Evolutionary conservation across 1,284 basidiomycete species (phyloP).

Genomic region (Tetrapyrgos nigripes): DNA sequence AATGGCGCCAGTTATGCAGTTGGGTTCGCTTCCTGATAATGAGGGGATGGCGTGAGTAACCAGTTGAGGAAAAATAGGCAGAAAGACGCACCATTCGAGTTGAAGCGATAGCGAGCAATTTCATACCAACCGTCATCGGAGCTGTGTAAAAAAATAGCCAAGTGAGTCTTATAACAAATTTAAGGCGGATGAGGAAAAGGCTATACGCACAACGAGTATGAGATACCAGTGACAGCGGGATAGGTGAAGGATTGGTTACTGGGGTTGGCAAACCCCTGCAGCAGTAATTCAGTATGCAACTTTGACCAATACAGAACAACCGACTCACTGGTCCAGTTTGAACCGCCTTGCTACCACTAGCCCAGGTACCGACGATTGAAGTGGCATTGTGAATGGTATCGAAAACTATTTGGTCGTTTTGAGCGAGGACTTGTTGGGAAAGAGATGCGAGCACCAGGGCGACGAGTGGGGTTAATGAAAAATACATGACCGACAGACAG

Average conservation of each 20-base stretch:
- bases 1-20: constrained; percentile 85
- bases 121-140: constrained; percentile 82
- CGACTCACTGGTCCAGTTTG: constrained; percentile 82
- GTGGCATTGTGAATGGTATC: constrained; percentile 62
- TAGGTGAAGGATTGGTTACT: constrained; percentile 82
- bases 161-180: neutral
- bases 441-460: constrained; percentile 49
- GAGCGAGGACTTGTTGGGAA: constrained; percentile 40
- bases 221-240: constrained; percentile 83
- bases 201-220: constrained; percentile 85
- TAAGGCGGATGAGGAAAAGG: constrained; percentile 1
- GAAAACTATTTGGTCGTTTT: constrained; percentile 35
- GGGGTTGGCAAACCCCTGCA: constrained; percentile 84
- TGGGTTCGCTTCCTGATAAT: constrained; percentile 67
- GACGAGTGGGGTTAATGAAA: constrained; percentile 40
- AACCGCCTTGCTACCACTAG: constrained; percentile 77
- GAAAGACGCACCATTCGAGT: constrained; percentile 68
- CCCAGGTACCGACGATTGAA: constrained; percentile 82
- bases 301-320: neutral
- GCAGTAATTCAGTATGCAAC: neutral
- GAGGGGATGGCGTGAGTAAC: neutral
- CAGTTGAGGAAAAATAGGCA: constrained; percentile 12
- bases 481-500: constrained; percentile 34
- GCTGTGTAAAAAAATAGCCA: constrained; percentile 42
- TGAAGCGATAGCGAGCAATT: constrained; percentile 87